Conservation (phyloP, 441 rosid species). For the Lagerstroemia fauriei region DNA sequence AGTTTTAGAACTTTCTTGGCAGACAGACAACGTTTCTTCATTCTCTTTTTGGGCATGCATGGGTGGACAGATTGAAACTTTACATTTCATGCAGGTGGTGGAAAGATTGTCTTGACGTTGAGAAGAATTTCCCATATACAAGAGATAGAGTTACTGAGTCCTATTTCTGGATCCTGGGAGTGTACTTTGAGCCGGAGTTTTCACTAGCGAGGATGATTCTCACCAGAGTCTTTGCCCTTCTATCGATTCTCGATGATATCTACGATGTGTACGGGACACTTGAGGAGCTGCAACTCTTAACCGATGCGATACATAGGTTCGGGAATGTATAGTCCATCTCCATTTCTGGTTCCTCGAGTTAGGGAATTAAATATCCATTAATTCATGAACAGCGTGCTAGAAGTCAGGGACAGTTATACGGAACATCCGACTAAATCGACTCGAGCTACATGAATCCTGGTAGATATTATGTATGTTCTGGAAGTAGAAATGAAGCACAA, state of each 20-base stretch:
- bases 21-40: not conserved
- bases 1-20: not conserved
- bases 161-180: constrained; percentile 5
- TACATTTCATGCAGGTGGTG: constrained; percentile 1
- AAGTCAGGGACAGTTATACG: not conserved
- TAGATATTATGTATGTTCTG: not conserved
- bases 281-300: constrained; percentile 10
- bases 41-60: not conserved
- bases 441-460: not conserved
- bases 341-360: not conserved
- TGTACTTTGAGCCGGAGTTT: constrained; percentile 1
- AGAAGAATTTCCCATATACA: not conserved
- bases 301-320: constrained; percentile 4
- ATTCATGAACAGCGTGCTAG: not conserved
- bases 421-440: not conserved
- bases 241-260: constrained; percentile 15
- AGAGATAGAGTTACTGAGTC: constrained; percentile 11
- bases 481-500: not conserved
- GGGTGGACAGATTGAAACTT: not conserved
- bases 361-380: not conserved
- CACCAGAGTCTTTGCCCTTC: not conserved
- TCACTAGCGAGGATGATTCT: not conserved
- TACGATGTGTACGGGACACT: constrained; percentile 10
- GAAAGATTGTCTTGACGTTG: not conserved
- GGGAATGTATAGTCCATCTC: not conserved